Evolutionary conservation across 164 flowering plant species (phyloP).

Genomic region (Malania oleifera): DNA sequence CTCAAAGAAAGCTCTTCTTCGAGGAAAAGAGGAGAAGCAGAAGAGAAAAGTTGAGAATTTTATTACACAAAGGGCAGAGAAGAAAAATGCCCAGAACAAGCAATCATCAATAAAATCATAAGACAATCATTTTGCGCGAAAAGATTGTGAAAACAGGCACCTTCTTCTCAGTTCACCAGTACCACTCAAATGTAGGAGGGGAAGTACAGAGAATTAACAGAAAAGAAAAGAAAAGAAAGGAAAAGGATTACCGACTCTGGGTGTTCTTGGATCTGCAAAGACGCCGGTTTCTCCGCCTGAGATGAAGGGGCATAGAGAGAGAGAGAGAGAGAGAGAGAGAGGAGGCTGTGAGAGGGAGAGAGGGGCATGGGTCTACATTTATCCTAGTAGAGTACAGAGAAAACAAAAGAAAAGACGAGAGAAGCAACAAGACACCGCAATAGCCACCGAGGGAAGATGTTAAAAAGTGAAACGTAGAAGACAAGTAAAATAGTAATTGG

Average conservation of each 20-base stretch:
- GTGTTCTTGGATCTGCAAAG: slow-evolving; percentile 17
- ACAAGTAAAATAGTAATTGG: no score
- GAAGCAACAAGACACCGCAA: background rate
- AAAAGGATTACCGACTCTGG: slow-evolving; percentile 2
- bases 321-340: background rate
- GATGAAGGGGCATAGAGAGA: background rate
- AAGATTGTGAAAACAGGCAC: background rate
- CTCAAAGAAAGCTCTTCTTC: background rate
- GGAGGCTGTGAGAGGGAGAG: background rate
- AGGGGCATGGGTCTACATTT: background rate
- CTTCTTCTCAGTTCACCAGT: background rate
- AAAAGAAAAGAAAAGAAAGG: background rate
- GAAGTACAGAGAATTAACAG: background rate
- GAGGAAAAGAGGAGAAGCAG: background rate
- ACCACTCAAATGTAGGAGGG: background rate
- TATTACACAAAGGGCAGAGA: background rate
- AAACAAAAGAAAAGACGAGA: background rate
- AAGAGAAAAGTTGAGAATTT: no score
- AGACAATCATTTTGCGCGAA: background rate
- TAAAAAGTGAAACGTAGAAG: no score
- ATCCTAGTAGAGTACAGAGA: background rate
- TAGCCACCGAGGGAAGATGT: no score
- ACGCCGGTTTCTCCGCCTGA: slow-evolving; percentile 15
- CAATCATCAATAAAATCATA: background rate
- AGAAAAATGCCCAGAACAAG: background rate